phyloP scores from a whole-genome alignment of 805 yeast species.

The Wickerhamiella sorbophila region DNA sequence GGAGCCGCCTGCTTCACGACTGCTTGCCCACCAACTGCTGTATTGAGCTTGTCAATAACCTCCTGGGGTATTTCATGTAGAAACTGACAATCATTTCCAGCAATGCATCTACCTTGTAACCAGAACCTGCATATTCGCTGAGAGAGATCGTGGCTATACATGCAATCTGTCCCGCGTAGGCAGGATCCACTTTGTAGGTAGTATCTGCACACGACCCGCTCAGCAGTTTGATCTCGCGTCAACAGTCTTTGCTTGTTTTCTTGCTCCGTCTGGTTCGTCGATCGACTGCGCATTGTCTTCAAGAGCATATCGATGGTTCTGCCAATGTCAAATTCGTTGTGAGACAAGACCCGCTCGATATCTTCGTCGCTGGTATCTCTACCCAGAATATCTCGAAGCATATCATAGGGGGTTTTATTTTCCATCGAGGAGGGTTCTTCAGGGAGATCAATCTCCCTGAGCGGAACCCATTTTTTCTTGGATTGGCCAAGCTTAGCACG shows the following conservation, averaged over 20 bases:
- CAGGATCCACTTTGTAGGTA: conserved; percentile 31
- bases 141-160: conserved; percentile 32
- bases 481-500: not conserved
- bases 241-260: not conserved
- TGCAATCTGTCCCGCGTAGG: conserved; percentile 31
- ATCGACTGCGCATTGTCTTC: conserved; percentile 3
- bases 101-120: conserved; percentile 32
- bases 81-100: conserved; percentile 31
- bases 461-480: conserved; percentile 7
- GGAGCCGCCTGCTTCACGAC: not conserved
- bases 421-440: not conserved
- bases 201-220: conserved; percentile 29
- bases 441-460: conserved; percentile 2
- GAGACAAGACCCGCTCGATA: conserved; percentile 27
- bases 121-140: conserved; percentile 34
- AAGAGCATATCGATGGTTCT: conserved; percentile 18
- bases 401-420: conserved; percentile 26
- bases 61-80: conserved; percentile 27
- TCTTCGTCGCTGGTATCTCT: conserved; percentile 23
- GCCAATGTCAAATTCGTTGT: conserved; percentile 26
- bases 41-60: conserved; percentile 10
- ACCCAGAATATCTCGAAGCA: conserved; percentile 25
- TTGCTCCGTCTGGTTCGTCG: conserved; percentile 2
- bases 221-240: conserved; percentile 16
- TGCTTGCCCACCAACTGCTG: not conserved